Evolutionary conservation across 495 filamentous ascomycete species (phyloP).

Genomic region (Chaetomium fimeti): DNA sequence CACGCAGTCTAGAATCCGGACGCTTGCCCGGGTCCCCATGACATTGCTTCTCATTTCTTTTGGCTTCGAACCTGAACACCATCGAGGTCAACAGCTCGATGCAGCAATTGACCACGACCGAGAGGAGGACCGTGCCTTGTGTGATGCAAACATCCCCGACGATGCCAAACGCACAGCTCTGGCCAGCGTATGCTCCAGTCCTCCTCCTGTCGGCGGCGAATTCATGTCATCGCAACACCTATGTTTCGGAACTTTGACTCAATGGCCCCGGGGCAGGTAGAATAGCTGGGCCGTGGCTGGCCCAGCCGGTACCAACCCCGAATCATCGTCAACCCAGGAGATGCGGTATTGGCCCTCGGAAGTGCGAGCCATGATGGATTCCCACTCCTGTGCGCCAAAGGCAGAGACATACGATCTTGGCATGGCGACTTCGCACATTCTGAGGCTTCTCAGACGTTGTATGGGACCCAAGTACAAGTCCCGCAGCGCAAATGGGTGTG

Average conservation of each 20-base stretch:
- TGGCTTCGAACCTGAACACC: too few species aligned
- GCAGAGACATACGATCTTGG: constrained; percentile 6
- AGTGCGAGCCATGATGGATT: background rate
- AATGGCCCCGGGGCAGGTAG: background rate
- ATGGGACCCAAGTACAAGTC: constrained; percentile 21
- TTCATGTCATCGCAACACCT: too few species aligned
- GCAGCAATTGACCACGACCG: too few species aligned
- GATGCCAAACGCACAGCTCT: too few species aligned
- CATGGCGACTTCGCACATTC: constrained; percentile 17
- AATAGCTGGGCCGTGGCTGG: background rate
- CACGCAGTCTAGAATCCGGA: too few species aligned
- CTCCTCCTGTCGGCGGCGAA: background rate
- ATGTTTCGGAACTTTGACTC: background rate
- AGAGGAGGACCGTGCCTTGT: too few species aligned
- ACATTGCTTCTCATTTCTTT: too few species aligned
- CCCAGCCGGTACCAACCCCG: background rate
- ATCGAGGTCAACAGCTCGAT: too few species aligned
- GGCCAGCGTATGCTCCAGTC: background rate
- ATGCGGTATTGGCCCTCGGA: constrained; percentile 8
- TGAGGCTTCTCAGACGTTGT: constrained; percentile 12
- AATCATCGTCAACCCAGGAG: constrained; percentile 9
- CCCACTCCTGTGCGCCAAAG: background rate
- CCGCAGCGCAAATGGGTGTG: background rate
- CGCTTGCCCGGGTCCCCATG: too few species aligned
- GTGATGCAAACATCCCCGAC: too few species aligned